Evolutionary conservation across 1,284 basidiomycete genomes (phyloP), one percentile per base, ranked within the genome.

Genomic region (Schizophyllum amplum): DNA sequence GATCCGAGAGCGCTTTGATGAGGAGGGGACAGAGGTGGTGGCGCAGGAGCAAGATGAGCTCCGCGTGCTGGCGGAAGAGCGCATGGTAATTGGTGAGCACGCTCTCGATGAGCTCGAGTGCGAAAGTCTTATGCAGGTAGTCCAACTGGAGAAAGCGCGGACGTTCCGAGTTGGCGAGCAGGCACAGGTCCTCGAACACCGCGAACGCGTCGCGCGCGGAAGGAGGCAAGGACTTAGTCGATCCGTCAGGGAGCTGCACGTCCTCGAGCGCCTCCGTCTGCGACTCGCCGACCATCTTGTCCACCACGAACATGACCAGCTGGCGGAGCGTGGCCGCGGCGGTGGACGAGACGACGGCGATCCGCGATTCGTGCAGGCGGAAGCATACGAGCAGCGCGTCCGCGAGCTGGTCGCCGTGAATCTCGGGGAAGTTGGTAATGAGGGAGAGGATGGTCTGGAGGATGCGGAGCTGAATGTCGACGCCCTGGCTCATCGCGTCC

Each of bases 241-340:
- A 74, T 33, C 87, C 84, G 62, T 90, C 77, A 6, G 89, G 86
- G 20, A 92, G 77, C 0, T 68, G 69, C 0, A 83, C 76, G n/a
- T 59, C 60, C n/a, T 63, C 58, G 15, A 69, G 59, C 17, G 75
- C 72, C 15, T 78, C 78, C 20, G 71, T 68, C n/a, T 74, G 71
- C 62, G 94, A 91, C 67, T 95, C 92, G 20, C 84, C 81, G 1
- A 87, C 83, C 66, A 98, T 90, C 66, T 97, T 95, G 73, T 99
- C 96, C 53, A 98, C 92, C 13, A 98, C 87, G 63, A 97, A 92
- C 94, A 99, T 98, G 56, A 99, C 92, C 1, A 97, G 81, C 69
- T 98, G 96, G 1, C 96, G 87, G 5, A 99, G 80, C 0, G 95
- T 98, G 0, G 97, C 96, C 0, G 95, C 95, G 0, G 96, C 97